Percentiles rank a stretch among this genome's conserved stretches.
Conservation (phyloP, 352 stramenopile species). For the Blastocystis sp. region DNA sequence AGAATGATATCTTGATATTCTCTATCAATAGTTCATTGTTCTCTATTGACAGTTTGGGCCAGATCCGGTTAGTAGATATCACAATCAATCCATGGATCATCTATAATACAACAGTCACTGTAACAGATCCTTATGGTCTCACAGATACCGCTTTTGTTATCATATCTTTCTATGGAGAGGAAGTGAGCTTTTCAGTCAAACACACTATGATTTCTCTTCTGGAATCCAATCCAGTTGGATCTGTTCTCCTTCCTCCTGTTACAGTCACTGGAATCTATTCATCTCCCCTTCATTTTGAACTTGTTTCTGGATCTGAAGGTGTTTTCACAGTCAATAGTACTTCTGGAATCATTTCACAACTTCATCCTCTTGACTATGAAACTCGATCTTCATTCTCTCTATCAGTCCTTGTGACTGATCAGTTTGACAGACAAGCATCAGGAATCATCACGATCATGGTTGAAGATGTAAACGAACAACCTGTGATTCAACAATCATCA, state of each 20-base stretch:
- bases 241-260: not conserved
- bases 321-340: not conserved
- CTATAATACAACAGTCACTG: conserved; percentile 8
- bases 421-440: not conserved
- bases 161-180: not conserved
- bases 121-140: not conserved
- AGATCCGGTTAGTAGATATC: not conserved
- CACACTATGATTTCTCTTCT: not conserved
- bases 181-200: not conserved
- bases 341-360: not conserved
- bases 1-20: not conserved
- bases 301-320: not conserved
- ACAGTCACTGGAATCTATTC: not conserved
- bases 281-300: not conserved
- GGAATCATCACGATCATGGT: not conserved
- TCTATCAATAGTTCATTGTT: not conserved
- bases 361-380: not conserved
- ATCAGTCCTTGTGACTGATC: not conserved
- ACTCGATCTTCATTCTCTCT: not conserved
- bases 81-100: not conserved
- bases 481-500: not conserved
- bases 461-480: not conserved
- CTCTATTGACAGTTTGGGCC: conserved; percentile 4
- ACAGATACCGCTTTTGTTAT: not conserved
- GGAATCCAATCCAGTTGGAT: not conserved